Base-by-base conservation (phyloP, 371 early-diverging fungal genomes). In the Mucor indicus region DNA sequence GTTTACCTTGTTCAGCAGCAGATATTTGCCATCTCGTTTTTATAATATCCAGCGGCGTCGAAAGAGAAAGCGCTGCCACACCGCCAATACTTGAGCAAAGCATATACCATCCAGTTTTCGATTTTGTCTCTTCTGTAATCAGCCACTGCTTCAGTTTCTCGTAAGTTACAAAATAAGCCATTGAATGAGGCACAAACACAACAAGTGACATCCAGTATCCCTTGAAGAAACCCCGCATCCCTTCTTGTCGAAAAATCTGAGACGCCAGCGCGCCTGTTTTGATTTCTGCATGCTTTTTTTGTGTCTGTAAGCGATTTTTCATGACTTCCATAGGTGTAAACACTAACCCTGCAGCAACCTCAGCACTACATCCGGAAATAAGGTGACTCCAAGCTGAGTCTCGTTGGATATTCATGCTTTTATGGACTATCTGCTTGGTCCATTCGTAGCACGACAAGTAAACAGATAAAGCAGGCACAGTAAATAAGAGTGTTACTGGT, bases 241-340 rank as follows among this genome's bases (percentile, higher is more conserved):
- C 90, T 42, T 85, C 80, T 5, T 57, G 59, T 21, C 50, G 48
- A 36, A 73, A 82, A 13, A 91, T 84, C 10, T 25, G 16, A 2
- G 13, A 15, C 11, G 57, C 60, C 5, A 67, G 30, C 15, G n/a
- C 30, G 23, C 20, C 20, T 4, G 13, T 11, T 11, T 3, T 16
- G 30, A 21, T 7, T 15, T n/a, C n/a, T 22, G 31, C n/a, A 27
- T 6, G 30, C 22, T 16, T 15, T 29, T 22, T 24, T 55, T 20
- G 35, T 30, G 62, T 64, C 50, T 92, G 92, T 29, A 86, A 62
- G 39, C 77, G 74, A 43, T 76, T 84, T 53, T 92, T 92, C 49
- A 92, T 50, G 3, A 92, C 83, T 64, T 90, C 92, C 89, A 90
- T 88, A 3, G 92, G 92, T 5, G 90, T 90, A 79, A 84, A 83